Conservation (phyloP, 2,329 filamentous ascomycete genomes). For the Sporothrix brunneoviolacea region DNA sequence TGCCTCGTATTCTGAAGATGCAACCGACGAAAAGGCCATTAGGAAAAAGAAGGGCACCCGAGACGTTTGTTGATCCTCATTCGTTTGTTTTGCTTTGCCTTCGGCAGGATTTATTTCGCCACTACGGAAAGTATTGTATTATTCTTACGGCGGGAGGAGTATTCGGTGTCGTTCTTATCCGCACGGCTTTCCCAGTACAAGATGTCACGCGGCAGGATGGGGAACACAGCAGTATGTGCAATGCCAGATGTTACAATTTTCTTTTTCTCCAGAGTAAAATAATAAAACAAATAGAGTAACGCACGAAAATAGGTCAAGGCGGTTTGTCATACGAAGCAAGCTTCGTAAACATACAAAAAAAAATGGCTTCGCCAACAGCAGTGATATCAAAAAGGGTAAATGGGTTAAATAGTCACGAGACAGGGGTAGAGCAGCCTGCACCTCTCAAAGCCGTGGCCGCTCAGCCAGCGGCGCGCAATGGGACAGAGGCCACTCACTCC, state of each 20-base stretch:
- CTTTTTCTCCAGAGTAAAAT: conserved; percentile 8
- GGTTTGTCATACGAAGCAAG: conserved; percentile 2
- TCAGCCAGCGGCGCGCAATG: too few relatives aligned
- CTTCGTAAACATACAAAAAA: not conserved
- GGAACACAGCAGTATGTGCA: conserved; percentile 15
- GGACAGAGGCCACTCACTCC: not conserved
- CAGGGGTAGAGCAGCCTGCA: not conserved
- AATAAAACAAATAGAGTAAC: not conserved
- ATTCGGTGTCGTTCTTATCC: too few relatives aligned
- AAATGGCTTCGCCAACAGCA: conserved; percentile 4
- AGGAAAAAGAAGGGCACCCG: too few relatives aligned
- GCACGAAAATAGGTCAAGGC: conserved; percentile 4
- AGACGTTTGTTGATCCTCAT: too few relatives aligned
- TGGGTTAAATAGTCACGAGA: not conserved
- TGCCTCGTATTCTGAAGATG: too few relatives aligned
- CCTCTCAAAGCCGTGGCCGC: not conserved
- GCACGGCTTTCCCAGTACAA: too few relatives aligned
- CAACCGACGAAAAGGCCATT: too few relatives aligned
- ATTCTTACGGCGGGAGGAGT: too few relatives aligned
- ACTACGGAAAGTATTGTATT: too few relatives aligned
- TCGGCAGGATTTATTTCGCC: too few relatives aligned
- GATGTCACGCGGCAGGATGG: not conserved
- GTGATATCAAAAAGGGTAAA: conserved; percentile 13
- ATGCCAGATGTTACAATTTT: conserved; percentile 17
- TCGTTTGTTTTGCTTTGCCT: too few relatives aligned